Base-by-base conservation (phyloP, 1,284 basidiomycete genomes). In the Rhodotorula sp. region DNA sequence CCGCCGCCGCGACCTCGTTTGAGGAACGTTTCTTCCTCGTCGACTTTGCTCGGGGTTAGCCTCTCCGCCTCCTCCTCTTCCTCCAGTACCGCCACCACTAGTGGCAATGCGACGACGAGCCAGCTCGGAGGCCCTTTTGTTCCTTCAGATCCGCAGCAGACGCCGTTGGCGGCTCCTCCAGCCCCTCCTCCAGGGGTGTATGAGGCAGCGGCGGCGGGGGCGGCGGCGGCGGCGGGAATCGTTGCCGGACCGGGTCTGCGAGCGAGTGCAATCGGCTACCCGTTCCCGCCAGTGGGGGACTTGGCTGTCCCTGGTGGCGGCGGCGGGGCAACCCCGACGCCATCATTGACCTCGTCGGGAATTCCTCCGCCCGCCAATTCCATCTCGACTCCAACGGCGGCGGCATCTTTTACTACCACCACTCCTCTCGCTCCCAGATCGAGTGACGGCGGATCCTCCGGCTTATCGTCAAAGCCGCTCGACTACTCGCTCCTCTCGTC, bases 201-300 rank as follows among this genome's bases (percentile, higher is more conserved):
- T 39, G 34, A 39, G 34, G 34, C 34, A 5, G 34, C 34, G 10
- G 34, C 34, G 34, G 29, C 47, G 1, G 31, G 51, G 8, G 20
- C 10, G 34, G 29, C 47, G 1, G 31, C 58, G 8, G 20, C 10
- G 34, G 29, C 46, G n/a, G 58, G 54, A 6, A 7, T 58, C n/a
- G 48, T 39, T 7, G 31, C 61, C 0, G 61, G 49, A 7, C 64
- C 49, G 2, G 64, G 57, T 15, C 58, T 47, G 26, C 63, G 54
- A n/a, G 29, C 23, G 14, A 65, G 58, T 34, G 64, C 64, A 16
- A 58, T 57, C 39, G 67, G 67, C 4, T 65, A 57, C 34, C 70
- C 67, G 34, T 66, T 65, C 48, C 67, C 69, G 10, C 58, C 68
- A 47, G 62, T 69, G 18, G 57, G 57, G 18, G 62, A 62, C 46